Conservation (phyloP, 2,329 filamentous ascomycete species). For the Harringtonia aguacate region DNA sequence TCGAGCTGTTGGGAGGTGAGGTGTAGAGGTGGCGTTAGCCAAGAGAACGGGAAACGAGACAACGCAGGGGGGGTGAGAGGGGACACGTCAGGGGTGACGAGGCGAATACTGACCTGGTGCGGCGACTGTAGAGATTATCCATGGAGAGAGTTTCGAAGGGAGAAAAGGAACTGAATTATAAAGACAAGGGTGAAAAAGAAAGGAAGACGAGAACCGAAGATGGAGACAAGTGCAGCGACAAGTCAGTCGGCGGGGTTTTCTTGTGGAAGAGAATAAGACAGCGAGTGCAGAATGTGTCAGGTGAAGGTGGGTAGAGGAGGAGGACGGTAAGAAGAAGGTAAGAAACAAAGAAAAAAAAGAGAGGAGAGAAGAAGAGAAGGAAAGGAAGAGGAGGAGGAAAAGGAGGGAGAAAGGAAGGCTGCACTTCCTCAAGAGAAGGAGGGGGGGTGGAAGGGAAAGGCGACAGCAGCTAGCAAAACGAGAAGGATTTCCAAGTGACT, state of each 20-base stretch:
- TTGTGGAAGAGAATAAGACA: neutral
- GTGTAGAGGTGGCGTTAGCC: slow-evolving; percentile 4
- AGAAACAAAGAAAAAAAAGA: neutral
- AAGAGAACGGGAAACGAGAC: neutral
- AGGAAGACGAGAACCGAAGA: neutral
- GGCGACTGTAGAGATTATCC: slow-evolving; percentile 68
- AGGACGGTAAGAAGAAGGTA: neutral
- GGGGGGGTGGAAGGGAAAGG: neutral
- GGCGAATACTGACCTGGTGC: slow-evolving; percentile 57
- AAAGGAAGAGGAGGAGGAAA: neutral
- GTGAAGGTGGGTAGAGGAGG: neutral
- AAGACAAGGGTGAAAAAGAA: slow-evolving; percentile 7
- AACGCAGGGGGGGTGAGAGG: slow-evolving; percentile 5
- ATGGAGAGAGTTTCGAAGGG: slow-evolving; percentile 29
- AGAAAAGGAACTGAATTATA: slow-evolving; percentile 12
- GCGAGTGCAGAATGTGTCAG: neutral
- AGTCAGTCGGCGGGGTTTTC: neutral
- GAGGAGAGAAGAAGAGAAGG: neutral
- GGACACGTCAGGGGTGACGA: neutral
- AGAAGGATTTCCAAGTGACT: neutral
- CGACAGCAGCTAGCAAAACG: neutral
- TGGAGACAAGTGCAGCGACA: too few species aligned
- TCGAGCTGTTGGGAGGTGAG: slow-evolving; percentile 42
- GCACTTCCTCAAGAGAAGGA: neutral
- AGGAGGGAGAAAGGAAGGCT: neutral